Percentiles rank a stretch among this genome's conserved stretches.
phyloP scores from a whole-genome alignment of 2,329 filamentous ascomycete genomes.

The Colletotrichum chlorophyti region DNA sequence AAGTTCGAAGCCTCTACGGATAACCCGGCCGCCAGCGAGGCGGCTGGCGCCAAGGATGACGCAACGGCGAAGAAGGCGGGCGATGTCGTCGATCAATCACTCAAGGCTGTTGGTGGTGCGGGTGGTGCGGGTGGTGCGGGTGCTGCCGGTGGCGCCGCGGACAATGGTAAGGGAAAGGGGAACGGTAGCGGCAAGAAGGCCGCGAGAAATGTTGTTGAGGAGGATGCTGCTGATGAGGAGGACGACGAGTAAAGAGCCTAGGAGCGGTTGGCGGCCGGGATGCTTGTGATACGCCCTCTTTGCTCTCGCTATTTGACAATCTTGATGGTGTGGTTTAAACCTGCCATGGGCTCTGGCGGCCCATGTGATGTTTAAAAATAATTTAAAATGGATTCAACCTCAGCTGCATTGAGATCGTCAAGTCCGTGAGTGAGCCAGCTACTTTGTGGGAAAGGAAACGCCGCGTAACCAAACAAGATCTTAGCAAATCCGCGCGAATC shows the following conservation, averaged over 20 bases:
- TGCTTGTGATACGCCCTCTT: no score
- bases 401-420: no score
- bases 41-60: constrained; percentile 19
- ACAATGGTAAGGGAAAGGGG: background rate
- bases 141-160: background rate
- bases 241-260: background rate
- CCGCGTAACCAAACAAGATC: no score
- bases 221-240: background rate
- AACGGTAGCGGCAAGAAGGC: background rate
- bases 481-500: no score
- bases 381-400: background rate
- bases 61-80: constrained; percentile 12
- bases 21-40: constrained; percentile 18
- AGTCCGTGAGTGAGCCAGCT: no score
- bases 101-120: background rate
- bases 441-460: no score
- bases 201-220: background rate
- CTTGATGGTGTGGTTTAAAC: background rate
- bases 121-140: background rate
- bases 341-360: background rate
- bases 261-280: background rate
- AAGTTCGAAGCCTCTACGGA: constrained; percentile 29
- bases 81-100: constrained; percentile 4
- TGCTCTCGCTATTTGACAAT: no score
- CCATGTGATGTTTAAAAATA: background rate